phyloP scores from a whole-genome alignment of 441 rosid species.

The Manihot esculenta region DNA sequence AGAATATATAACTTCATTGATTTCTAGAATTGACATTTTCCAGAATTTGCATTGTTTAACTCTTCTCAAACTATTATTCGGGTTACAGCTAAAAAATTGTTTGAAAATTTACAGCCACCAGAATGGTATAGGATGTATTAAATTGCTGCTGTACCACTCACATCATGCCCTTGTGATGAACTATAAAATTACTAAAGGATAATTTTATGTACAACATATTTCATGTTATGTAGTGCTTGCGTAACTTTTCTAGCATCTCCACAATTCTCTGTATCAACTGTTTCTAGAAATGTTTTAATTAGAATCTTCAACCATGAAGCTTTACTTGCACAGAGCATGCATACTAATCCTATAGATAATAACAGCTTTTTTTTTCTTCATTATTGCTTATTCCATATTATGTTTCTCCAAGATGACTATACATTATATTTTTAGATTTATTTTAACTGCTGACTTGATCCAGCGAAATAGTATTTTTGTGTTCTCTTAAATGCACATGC shows the following conservation, averaged over 20 bases:
- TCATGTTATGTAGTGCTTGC: background rate
- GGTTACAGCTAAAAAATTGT: background rate
- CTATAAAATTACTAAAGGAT: background rate
- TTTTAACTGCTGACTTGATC: background rate
- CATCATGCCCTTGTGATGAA: background rate
- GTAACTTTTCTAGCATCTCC: background rate
- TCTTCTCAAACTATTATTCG: slow-evolving; percentile 8
- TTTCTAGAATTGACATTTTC: background rate
- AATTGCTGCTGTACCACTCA: background rate
- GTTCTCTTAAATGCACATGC: background rate
- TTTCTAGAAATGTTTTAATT: background rate
- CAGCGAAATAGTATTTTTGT: background rate
- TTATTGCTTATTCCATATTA: background rate
- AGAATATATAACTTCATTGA: background rate
- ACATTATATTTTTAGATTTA: background rate
- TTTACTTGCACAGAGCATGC: background rate
- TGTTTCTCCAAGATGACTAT: background rate
- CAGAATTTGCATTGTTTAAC: background rate
- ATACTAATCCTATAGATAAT: background rate
- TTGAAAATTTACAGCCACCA: background rate
- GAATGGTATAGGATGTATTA: background rate
- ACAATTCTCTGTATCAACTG: background rate
- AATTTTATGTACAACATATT: background rate
- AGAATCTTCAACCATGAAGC: background rate
- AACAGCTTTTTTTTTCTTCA: background rate